Conservation (phyloP, 2,329 filamentous ascomycete genomes). For the Mariannaea elegans region DNA sequence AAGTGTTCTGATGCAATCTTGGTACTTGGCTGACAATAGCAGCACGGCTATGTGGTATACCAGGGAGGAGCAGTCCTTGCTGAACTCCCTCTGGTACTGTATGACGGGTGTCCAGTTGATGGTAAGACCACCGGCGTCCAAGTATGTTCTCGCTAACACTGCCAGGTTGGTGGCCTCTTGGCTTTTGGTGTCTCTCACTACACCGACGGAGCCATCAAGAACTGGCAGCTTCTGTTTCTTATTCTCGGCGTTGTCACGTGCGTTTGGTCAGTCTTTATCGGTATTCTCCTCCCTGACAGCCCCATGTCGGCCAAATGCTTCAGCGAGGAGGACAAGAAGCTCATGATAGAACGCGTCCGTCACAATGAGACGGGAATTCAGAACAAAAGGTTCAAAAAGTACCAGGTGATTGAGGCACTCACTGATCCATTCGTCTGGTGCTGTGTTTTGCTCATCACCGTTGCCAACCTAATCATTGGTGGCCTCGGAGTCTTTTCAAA, state of each 20-base stretch:
- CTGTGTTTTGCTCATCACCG: conserved; percentile 15
- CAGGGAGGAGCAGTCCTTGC: conserved; percentile 23
- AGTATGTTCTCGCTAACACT: not conserved
- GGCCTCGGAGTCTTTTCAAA: conserved; percentile 7
- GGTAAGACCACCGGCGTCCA: conserved; percentile 5
- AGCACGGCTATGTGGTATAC: conserved; percentile 30
- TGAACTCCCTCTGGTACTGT: conserved; percentile 40
- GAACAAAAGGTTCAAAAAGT: conserved; percentile 46
- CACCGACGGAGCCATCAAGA: conserved; percentile 34
- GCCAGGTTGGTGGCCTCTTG: conserved; percentile 47
- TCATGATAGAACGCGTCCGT: conserved; percentile 42
- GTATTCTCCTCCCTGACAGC: conserved; percentile 57
- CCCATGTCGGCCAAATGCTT: conserved; percentile 61
- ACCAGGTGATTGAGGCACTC: conserved; percentile 50
- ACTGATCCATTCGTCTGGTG: conserved; percentile 46
- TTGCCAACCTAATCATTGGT: conserved; percentile 18
- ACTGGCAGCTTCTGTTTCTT: conserved; percentile 53
- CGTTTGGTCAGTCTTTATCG: conserved; percentile 47
- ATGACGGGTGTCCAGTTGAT: conserved; percentile 50
- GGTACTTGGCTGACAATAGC: not conserved
- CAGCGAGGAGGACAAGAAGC: conserved; percentile 48
- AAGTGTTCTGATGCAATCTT: not conserved
- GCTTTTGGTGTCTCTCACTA: conserved; percentile 49
- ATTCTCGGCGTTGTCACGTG: conserved; percentile 50
- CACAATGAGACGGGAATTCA: conserved; percentile 49